Evolutionary conservation across 78 protist species (phyloP).

Genomic region (Diacronema lutheri): DNA sequence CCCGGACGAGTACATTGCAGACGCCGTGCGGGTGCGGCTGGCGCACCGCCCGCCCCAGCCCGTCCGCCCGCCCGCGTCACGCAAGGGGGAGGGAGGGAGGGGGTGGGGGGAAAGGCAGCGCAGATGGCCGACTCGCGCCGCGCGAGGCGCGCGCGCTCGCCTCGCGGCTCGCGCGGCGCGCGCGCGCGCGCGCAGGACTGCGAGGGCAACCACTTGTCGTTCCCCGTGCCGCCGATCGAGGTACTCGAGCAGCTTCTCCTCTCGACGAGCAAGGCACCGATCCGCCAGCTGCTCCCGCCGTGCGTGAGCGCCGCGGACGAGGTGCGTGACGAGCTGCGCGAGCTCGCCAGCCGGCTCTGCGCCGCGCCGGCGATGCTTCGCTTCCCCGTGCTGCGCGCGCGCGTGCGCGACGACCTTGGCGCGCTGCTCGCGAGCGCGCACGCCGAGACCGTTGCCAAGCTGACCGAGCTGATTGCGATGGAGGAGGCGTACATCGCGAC

Average conservation of each 20-base stretch:
- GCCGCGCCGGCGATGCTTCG: neutral
- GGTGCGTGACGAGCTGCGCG: conserved; percentile 12
- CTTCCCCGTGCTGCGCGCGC: neutral
- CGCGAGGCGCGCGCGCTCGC: too few species aligned
- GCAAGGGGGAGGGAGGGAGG: too few species aligned
- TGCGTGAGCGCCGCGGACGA: neutral
- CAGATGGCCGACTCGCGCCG: too few species aligned
- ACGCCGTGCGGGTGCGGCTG: too few species aligned
- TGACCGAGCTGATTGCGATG: neutral
- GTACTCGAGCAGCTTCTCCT: conserved; percentile 6
- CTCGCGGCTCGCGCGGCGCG: too few species aligned
- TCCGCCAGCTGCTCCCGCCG: conserved; percentile 29
- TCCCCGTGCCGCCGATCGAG: conserved; percentile 26
- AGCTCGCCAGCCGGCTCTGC: neutral
- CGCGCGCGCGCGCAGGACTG: too few species aligned
- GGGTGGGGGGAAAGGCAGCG: too few species aligned
- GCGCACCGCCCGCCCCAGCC: too few species aligned
- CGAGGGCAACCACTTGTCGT: conserved; percentile 19
- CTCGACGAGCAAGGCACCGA: conserved; percentile 4
- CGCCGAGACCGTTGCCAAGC: neutral
- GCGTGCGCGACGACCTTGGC: conserved; percentile 12
- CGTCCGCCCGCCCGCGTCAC: too few species aligned
- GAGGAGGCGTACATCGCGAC: conserved; percentile 10
- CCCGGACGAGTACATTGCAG: neutral
- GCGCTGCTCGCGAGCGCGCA: neutral